Evolutionary conservation across 345 rosid species (phyloP).

Genomic region (Crucihimalaya himalaica): DNA sequence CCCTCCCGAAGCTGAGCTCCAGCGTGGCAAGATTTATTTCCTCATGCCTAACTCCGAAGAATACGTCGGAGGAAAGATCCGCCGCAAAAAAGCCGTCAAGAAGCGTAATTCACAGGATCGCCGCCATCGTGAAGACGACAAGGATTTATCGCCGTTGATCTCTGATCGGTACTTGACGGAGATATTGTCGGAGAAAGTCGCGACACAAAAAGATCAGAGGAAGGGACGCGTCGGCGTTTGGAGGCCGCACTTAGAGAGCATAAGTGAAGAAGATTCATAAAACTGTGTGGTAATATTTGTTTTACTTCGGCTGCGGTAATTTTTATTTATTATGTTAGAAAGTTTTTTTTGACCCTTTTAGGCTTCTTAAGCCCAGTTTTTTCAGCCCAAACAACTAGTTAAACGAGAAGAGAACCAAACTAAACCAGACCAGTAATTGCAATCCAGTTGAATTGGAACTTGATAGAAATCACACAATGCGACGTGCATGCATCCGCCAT

Average conservation of each 20-base stretch:
- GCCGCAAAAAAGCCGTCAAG: slow-evolving; percentile 10
- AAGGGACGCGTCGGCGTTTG: slow-evolving; percentile 90
- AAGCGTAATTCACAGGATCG: slow-evolving; percentile 31
- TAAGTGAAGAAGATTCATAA: slow-evolving; percentile 57
- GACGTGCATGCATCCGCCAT: too few relatives aligned
- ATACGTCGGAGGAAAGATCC: slow-evolving; percentile 38
- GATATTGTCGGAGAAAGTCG: slow-evolving; percentile 79
- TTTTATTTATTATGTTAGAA: too few relatives aligned
- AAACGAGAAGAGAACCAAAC: too few relatives aligned
- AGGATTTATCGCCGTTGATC: slow-evolving; percentile 37
- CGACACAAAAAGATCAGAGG: slow-evolving; percentile 76
- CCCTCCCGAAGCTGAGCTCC: slow-evolving; percentile 92
- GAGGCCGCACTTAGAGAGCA: slow-evolving; percentile 96
- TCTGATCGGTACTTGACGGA: slow-evolving; percentile 93
- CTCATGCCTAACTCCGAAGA: slow-evolving; percentile 65
- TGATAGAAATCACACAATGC: too few relatives aligned
- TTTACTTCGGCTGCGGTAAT: too few relatives aligned
- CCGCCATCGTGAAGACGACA: slow-evolving; percentile 23
- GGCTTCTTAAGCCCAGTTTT: too few relatives aligned
- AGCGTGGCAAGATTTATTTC: slow-evolving; percentile 92
- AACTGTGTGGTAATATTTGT: too few relatives aligned
- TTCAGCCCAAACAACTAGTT: too few relatives aligned
- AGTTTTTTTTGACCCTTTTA: too few relatives aligned
- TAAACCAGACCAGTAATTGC: too few relatives aligned
- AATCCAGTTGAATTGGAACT: too few relatives aligned